These are phyloP conservation scores for Senecio squalidus DNA, from an alignment of 140 eudicot species.

Conservation along the genomic window DNA sequence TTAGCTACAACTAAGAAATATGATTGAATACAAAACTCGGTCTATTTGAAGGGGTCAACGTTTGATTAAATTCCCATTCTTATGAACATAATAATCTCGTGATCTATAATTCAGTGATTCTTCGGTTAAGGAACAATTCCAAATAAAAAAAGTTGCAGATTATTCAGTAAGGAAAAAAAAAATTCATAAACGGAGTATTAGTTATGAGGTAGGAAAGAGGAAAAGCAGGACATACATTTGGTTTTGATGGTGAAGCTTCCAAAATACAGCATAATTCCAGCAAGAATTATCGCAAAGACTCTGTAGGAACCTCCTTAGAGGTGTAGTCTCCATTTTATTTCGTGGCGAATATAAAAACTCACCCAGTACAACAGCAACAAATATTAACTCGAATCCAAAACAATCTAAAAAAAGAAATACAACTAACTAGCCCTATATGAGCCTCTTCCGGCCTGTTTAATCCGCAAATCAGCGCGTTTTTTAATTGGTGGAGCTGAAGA, in stretches of 20 bases:
- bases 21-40: not conserved
- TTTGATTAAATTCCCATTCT: not conserved
- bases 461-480: conserved; percentile 76
- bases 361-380: conserved; percentile 25
- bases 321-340: conserved; percentile 50
- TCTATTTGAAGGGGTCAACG: not conserved
- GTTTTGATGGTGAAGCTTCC: conserved; percentile 70
- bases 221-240: conserved; percentile 52
- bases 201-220: not conserved
- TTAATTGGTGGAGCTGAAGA: conserved; percentile 87
- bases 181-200: not conserved
- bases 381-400: conserved; percentile 26
- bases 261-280: conserved; percentile 84
- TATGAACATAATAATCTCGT: conserved; percentile 3
- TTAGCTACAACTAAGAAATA: conserved; percentile 8
- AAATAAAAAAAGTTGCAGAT: conserved; percentile 6
- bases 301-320: conserved; percentile 56
- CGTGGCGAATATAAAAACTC: conserved; percentile 20
- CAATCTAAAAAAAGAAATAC: conserved; percentile 23
- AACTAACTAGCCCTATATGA: conserved; percentile 88
- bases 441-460: conserved; percentile 90
- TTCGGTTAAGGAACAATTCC: conserved; percentile 5
- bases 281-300: conserved; percentile 62
- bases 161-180: not conserved
- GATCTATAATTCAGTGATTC: not conserved